Conservation (phyloP, 306 rosid genomes). For the Vicia sativa region DNA sequence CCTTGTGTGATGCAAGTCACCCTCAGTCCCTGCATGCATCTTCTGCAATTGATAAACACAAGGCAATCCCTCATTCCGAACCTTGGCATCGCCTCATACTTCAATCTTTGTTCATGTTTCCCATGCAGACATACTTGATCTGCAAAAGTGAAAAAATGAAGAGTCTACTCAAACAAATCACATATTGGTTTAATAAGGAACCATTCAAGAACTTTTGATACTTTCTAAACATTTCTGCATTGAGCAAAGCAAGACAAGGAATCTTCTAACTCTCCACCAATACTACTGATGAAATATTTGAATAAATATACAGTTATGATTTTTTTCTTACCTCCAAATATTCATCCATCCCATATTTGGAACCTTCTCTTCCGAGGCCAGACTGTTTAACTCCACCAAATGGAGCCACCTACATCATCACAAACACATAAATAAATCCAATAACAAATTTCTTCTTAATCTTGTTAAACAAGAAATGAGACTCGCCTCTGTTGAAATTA, state of each 20-base stretch:
- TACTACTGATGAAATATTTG: slow-evolving; percentile 11
- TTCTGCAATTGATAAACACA: no score
- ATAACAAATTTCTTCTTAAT: slow-evolving; percentile 19
- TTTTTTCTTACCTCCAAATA: slow-evolving; percentile 75
- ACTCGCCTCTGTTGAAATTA: slow-evolving; percentile 89
- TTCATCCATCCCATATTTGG: slow-evolving; percentile 96
- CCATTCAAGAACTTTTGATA: background rate
- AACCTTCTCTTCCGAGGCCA: slow-evolving; percentile 98
- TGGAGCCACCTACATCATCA: slow-evolving; percentile 84
- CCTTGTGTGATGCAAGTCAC: background rate
- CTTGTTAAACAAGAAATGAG: slow-evolving; percentile 31
- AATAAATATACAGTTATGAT: no score
- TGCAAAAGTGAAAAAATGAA: slow-evolving; percentile 41
- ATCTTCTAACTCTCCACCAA: background rate
- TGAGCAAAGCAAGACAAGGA: slow-evolving; percentile 19
- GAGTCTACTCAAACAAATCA: background rate
- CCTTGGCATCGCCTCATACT: slow-evolving; percentile 31
- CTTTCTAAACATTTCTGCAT: background rate
- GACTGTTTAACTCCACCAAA: slow-evolving; percentile 97
- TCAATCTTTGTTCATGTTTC: slow-evolving; percentile 74
- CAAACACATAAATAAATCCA: slow-evolving; percentile 21
- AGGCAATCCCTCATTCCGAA: no score
- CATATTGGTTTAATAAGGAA: background rate
- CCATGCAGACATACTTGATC: slow-evolving; percentile 89
- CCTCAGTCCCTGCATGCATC: background rate